These are phyloP conservation scores for Metschnikowia borealis DNA, from an alignment of 805 yeast species.

Conservation along the genomic window DNA sequence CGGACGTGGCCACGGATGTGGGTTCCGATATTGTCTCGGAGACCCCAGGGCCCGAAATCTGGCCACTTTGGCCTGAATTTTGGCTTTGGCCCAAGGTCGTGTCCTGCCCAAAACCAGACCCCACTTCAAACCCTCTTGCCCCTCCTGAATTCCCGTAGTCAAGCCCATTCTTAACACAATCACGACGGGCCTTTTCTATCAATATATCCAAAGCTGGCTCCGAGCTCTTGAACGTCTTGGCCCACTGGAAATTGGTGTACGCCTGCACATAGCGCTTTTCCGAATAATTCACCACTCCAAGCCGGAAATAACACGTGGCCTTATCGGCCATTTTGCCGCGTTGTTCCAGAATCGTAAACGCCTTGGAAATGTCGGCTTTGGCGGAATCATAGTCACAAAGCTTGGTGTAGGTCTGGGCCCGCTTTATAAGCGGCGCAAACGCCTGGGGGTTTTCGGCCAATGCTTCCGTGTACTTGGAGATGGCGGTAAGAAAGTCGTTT, in stretches of 20 bases:
- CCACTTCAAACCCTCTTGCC: too few relatives aligned
- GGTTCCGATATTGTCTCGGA: too few relatives aligned
- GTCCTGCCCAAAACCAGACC: not conserved
- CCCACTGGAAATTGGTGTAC: conserved; percentile 36
- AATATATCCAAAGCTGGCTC: conserved; percentile 49
- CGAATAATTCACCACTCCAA: conserved; percentile 44
- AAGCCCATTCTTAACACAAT: conserved; percentile 20
- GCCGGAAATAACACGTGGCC: conserved; percentile 46
- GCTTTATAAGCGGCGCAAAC: conserved; percentile 43
- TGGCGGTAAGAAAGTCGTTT: conserved; percentile 44
- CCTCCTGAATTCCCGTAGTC: not conserved
- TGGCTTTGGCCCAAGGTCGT: not conserved
- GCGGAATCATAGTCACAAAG: conserved; percentile 46
- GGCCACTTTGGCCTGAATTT: not conserved
- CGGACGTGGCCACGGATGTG: too few relatives aligned
- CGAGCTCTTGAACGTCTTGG: conserved; percentile 39
- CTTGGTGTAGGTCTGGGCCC: conserved; percentile 49
- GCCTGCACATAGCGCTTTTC: conserved; percentile 42
- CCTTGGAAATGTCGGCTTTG: conserved; percentile 41
- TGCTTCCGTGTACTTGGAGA: conserved; percentile 35
- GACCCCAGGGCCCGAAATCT: too few relatives aligned
- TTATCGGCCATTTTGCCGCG: conserved; percentile 46
- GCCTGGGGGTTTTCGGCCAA: conserved; percentile 43
- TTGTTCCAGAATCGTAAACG: conserved; percentile 42
- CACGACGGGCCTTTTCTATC: conserved; percentile 36